Conservation (phyloP, 2,329 filamentous ascomycete genomes). For the Dactylellina leptospora region DNA sequence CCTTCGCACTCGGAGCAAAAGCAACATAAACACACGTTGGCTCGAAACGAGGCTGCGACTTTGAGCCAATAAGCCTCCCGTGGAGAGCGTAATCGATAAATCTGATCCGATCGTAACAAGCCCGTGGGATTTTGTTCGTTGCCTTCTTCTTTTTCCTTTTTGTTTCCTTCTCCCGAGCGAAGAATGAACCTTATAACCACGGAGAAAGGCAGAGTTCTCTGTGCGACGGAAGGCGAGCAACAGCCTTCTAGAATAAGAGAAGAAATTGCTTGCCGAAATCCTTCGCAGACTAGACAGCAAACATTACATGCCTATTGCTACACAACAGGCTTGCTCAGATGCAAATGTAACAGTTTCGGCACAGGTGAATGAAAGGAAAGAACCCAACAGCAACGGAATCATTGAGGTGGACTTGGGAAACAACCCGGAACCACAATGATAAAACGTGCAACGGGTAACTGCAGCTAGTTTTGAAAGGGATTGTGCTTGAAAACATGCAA, state of each 20-base stretch:
- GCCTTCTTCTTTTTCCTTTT: slow-evolving; percentile 13
- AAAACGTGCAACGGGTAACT: slow-evolving; percentile 27
- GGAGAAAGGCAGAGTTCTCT: slow-evolving; percentile 15
- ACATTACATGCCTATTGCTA: slow-evolving; percentile 10
- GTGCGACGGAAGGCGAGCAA: slow-evolving; percentile 44
- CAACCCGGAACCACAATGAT: slow-evolving; percentile 16
- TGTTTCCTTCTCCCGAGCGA: slow-evolving; percentile 4
- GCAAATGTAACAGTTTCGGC: slow-evolving; percentile 16
- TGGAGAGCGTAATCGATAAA: slow-evolving; percentile 16
- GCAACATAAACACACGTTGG: slow-evolving; percentile 32
- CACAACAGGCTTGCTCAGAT: slow-evolving; percentile 7
- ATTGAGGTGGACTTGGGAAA: background rate
- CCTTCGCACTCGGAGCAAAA: background rate
- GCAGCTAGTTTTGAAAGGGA: slow-evolving; percentile 16
- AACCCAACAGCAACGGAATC: background rate
- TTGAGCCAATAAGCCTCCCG: slow-evolving; percentile 15
- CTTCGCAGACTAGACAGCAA: slow-evolving; percentile 28
- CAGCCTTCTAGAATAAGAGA: slow-evolving; percentile 49
- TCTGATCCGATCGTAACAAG: no score
- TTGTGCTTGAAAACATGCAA: slow-evolving; percentile 18
- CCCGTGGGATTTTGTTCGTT: no score
- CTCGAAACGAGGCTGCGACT: slow-evolving; percentile 45
- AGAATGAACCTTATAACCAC: slow-evolving; percentile 15
- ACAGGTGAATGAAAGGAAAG: slow-evolving; percentile 17
- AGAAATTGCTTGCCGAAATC: slow-evolving; percentile 15